Percentiles rank a stretch among this genome's conserved stretches.
Evolutionary conservation across 371 early-diverging fungal species (phyloP).

Genomic region (Mortierella polycephala): DNA sequence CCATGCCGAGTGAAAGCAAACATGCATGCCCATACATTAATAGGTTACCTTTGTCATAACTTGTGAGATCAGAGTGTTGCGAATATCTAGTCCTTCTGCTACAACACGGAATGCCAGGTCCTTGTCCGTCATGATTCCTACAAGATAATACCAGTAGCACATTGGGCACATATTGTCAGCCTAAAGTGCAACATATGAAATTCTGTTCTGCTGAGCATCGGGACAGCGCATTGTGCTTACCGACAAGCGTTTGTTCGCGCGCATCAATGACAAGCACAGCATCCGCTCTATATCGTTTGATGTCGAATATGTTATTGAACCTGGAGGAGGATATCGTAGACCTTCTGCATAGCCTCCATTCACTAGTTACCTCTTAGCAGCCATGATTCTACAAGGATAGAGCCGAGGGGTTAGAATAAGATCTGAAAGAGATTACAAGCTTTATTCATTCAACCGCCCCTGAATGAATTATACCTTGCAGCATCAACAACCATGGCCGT

Average conservation of each 20-base stretch:
- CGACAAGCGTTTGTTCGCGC: constrained; percentile 65
- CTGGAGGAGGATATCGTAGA: background rate
- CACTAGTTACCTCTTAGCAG: constrained; percentile 47
- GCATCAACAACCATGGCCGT: constrained; percentile 54
- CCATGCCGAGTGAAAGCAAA: too few species aligned
- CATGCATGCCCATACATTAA: too few species aligned
- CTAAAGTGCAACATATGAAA: background rate
- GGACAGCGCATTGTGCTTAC: constrained; percentile 10
- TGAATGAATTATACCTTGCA: constrained; percentile 35
- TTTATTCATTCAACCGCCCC: background rate
- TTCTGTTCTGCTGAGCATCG: background rate
- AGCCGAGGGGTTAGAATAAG: background rate
- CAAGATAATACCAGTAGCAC: background rate
- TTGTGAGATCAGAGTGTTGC: constrained; percentile 72
- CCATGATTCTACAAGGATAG: constrained; percentile 41
- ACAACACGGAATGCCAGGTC: constrained; percentile 84
- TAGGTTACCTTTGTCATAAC: constrained; percentile 72
- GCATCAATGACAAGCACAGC: constrained; percentile 80
- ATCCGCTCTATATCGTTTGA: constrained; percentile 71
- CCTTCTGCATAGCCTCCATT: background rate
- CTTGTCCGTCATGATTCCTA: constrained; percentile 87
- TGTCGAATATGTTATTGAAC: constrained; percentile 46
- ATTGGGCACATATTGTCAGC: background rate
- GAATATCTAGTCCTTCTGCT: constrained; percentile 81
- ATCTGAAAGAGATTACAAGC: background rate